Base-by-base conservation (phyloP, 768 basidiomycete species). In the Trametes meyenii region DNA sequence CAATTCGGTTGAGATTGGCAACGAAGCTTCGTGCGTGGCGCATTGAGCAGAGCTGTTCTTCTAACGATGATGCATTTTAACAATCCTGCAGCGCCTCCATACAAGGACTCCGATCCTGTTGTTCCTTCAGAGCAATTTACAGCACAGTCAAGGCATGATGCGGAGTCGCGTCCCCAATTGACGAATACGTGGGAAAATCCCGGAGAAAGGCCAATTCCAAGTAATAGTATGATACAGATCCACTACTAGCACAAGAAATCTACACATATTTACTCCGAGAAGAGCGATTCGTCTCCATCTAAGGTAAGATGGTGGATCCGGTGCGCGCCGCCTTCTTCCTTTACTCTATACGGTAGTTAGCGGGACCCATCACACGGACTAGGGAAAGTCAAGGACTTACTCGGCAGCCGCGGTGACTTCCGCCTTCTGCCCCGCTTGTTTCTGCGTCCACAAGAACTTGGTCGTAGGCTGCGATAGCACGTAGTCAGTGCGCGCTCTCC, bases 341-440 rank as follows among this genome's bases (percentile, higher is more conserved):
- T 59, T 7, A 68, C 44, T 11, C 70, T 71, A 50, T 1, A 2
- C 29, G 5, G 1, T 6, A 19, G 40, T 50, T 7, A 57, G 36
- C 17, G 19, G 23, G 19, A 23, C 5, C 19, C 26, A 24, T 17
- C 1, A 3, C 19, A 36, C 12, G 1, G 5, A 12, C 12, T 23
- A 1, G 26, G 40, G 26, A 2, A 12, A 5, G 11, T 35, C 3
- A 11, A 11, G 8, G 14, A n/a, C 68, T 43, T 36, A 72, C 71
- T 63, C 50, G 21, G 69, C 71, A 38, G 68, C 58, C 0, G 68
- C 71, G 0, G 55, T 57, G 16, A 72, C 59, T 26, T 67, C 58
- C 10, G 55, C 48, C 23, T 54, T 33, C 39, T 61, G 16, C 5
- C 63, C 58, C 1, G 61, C 19, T 7, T 64, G 55, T 33, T 56